A percentile compares a stretch with the other conserved stretches of the same genome.
Conservation (phyloP, 2,329 filamentous ascomycete genomes). For the Hymenoscyphus infarciens region DNA sequence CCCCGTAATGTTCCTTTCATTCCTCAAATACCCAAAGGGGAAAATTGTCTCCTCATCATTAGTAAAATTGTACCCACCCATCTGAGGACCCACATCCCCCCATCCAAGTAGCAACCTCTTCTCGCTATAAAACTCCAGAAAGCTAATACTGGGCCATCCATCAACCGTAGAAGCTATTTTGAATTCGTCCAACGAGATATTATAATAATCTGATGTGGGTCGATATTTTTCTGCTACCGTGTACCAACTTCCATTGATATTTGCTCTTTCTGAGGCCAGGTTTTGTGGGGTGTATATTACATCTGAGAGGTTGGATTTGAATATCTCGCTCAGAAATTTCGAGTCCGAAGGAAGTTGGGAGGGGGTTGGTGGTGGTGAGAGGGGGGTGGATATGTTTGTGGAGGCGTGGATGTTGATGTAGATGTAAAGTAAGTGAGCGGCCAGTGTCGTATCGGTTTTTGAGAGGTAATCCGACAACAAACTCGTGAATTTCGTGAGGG, state of each 20-base stretch:
- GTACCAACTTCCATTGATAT: conserved; percentile 59
- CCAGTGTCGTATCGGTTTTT: conserved; percentile 50
- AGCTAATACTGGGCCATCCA: conserved; percentile 62
- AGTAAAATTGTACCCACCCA: conserved; percentile 51
- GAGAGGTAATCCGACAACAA: conserved; percentile 52
- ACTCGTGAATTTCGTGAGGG: conserved; percentile 46
- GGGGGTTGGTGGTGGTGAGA: conserved; percentile 40
- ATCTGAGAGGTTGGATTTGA: conserved; percentile 45
- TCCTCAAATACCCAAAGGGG: conserved; percentile 41
- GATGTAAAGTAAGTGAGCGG: conserved; percentile 50
- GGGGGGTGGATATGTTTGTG: conserved; percentile 40
- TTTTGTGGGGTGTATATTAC: conserved; percentile 52
- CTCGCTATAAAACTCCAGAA: conserved; percentile 51
- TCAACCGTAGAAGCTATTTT: conserved; percentile 46
- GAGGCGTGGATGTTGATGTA: conserved; percentile 59
- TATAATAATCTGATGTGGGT: conserved; percentile 52
- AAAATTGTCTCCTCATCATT: conserved; percentile 53
- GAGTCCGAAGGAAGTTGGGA: conserved; percentile 42
- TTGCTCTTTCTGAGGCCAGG: conserved; percentile 48
- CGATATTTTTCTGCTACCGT: conserved; percentile 39
- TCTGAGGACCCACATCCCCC: conserved; percentile 54
- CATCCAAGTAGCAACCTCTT: conserved; percentile 53
- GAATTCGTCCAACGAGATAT: conserved; percentile 29
- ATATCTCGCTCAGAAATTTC: conserved; percentile 44
- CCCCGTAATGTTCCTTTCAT: conserved; percentile 35